Percentiles rank a stretch among this genome's conserved stretches.
These are phyloP conservation scores for Sequoiadendron giganteum DNA, from an alignment of 75 land plant species.

Conservation along the genomic window DNA sequence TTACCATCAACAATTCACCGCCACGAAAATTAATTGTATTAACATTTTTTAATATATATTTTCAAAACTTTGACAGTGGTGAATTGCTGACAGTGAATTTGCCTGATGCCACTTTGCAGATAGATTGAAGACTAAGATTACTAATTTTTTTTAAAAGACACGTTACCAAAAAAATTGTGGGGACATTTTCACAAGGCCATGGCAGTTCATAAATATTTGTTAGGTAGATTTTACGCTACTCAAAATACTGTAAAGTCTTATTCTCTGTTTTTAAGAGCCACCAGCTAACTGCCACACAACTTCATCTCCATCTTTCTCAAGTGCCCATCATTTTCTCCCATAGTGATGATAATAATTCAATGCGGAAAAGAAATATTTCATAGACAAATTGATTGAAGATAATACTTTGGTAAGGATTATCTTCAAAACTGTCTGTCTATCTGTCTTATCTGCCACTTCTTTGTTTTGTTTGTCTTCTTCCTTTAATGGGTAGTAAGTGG, in stretches of 20 bases:
- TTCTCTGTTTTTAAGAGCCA: not conserved
- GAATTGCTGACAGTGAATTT: too few relatives aligned
- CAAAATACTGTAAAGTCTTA: not conserved
- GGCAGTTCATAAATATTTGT: not conserved
- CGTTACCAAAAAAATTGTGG: not conserved
- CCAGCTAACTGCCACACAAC: constrained; percentile 4
- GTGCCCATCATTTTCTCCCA: not conserved
- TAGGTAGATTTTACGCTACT: constrained; percentile 3
- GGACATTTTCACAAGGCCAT: not conserved
- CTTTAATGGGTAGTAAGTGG: constrained; percentile 6
- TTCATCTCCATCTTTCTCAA: not conserved
- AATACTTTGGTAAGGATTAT: not conserved
- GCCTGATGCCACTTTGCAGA: too few relatives aligned
- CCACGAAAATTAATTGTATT: too few relatives aligned
- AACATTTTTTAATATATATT: too few relatives aligned
- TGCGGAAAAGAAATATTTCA: not conserved
- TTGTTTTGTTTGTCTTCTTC: not conserved
- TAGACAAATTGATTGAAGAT: not conserved
- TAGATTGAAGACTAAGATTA: not conserved
- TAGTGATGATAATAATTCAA: not conserved
- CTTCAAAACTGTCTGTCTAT: not conserved
- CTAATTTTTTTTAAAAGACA: not conserved
- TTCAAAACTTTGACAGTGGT: too few relatives aligned
- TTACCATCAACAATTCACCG: too few relatives aligned
- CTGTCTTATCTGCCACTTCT: not conserved